Conservation (phyloP, 805 yeast genomes). For the Starmerella stigmatis region DNA sequence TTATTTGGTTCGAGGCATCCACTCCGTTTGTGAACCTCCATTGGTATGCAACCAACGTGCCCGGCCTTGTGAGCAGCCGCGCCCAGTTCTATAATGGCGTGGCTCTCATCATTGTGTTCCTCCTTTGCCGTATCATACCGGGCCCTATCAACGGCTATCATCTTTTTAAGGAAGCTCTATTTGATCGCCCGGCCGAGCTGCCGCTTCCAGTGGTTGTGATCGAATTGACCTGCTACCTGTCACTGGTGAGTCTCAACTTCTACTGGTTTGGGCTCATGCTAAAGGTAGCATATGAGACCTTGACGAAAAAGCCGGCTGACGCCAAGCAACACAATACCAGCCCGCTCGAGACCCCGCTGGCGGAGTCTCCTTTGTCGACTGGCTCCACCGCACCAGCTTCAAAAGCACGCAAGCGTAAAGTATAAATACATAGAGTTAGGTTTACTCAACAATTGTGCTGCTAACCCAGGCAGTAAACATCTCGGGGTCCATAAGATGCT, state of each 20-base stretch:
- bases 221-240: conserved; percentile 48
- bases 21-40: conserved; percentile 91
- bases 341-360: too few species aligned
- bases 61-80: conserved; percentile 51
- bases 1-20: conserved; percentile 73
- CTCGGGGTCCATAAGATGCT: conserved; percentile 55
- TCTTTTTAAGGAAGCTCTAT: conserved; percentile 30
- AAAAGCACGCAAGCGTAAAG: conserved; percentile 1
- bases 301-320: background rate
- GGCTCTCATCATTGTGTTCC: conserved; percentile 56
- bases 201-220: conserved; percentile 41
- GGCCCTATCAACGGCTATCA: conserved; percentile 63
- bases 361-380: background rate
- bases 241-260: conserved; percentile 58
- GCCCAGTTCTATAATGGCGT: conserved; percentile 60
- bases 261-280: conserved; percentile 88
- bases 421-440: background rate
- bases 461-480: conserved; percentile 41
- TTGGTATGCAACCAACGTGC: conserved; percentile 78
- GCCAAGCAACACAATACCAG: background rate
- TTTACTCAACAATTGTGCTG: conserved; percentile 2
- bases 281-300: conserved; percentile 7
- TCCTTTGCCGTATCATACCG: conserved; percentile 71
- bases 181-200: conserved; percentile 28
- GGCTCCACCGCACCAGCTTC: background rate